phyloP scores from a whole-genome alignment of 192 early-diverging fungal genomes.

The Linnemannia schmuckeri region DNA sequence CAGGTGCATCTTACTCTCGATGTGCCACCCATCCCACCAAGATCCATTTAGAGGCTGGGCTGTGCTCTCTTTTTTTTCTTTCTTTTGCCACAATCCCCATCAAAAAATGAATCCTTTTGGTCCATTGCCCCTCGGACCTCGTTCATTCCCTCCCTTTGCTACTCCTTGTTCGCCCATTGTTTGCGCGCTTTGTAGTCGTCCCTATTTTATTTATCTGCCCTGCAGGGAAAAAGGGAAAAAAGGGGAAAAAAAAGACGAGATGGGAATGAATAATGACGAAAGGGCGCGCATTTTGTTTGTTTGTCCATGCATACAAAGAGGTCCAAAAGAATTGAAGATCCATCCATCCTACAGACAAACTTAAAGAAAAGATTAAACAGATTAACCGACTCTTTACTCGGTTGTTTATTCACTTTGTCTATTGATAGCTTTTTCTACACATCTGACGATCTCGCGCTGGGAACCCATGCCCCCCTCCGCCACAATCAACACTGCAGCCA shows the following conservation, averaged over 20 bases:
- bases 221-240: not conserved
- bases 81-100: not conserved
- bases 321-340: not conserved
- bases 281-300: not conserved
- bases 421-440: conserved; percentile 49
- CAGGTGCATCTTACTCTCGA: too few relatives aligned
- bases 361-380: not conserved
- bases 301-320: not conserved
- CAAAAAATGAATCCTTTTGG: not conserved
- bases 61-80: not conserved
- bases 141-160: not conserved
- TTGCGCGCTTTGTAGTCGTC: not conserved
- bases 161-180: not conserved
- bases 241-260: not conserved
- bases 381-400: too few relatives aligned
- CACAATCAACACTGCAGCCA: not conserved
- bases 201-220: not conserved
- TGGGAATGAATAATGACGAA: not conserved
- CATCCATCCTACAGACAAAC: not conserved
- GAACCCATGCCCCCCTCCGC: conserved; percentile 26
- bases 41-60: not conserved
- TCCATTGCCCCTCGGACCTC: not conserved
- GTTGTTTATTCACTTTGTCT: not conserved
- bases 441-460: conserved; percentile 50
- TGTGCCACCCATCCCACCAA: not conserved